phyloP scores from a whole-genome alignment of 164 flowering plant genomes.

The Macadamia integrifolia region DNA sequence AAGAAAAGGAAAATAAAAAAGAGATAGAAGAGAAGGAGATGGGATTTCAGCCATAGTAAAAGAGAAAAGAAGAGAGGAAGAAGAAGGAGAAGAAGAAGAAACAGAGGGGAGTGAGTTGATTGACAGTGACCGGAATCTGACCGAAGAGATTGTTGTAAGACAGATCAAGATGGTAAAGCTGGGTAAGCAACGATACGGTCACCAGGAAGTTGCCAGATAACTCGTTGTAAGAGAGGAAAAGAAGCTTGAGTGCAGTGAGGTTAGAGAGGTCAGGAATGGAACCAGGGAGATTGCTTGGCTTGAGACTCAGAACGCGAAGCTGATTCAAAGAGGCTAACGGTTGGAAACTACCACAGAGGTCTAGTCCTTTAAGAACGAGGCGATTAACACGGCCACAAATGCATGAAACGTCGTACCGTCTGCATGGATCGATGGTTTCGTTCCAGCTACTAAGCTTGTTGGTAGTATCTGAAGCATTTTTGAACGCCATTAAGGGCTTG shows the following conservation, averaged over 20 bases:
- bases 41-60: no score
- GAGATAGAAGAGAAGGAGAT: no score
- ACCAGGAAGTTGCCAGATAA: slow-evolving; percentile 59
- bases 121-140: slow-evolving; percentile 38
- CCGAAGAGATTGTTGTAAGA: slow-evolving; percentile 67
- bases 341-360: slow-evolving; percentile 35
- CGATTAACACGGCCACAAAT: slow-evolving; percentile 47
- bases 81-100: no score
- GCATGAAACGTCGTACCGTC: slow-evolving; percentile 67
- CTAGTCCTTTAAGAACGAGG: slow-evolving; percentile 59
- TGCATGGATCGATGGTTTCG: slow-evolving; percentile 34
- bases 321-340: slow-evolving; percentile 40
- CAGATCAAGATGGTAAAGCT: slow-evolving; percentile 74
- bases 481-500: slow-evolving; percentile 55
- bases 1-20: no score
- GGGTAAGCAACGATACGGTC: slow-evolving; percentile 32
- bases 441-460: slow-evolving; percentile 54
- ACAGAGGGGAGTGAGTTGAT: slow-evolving; percentile 32
- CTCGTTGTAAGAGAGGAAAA: slow-evolving; percentile 59
- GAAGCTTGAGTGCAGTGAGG: slow-evolving; percentile 52
- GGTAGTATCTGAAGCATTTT: slow-evolving; percentile 36
- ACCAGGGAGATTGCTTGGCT: slow-evolving; percentile 44
- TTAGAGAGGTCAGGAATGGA: slow-evolving; percentile 56
- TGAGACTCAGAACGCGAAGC: slow-evolving; percentile 68
- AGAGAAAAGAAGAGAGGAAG: no score